A percentile compares a stretch with the other conserved stretches of the same genome.
phyloP scores from a whole-genome alignment of 768 basidiomycete genomes.

The Glaciozyma antarctica region DNA sequence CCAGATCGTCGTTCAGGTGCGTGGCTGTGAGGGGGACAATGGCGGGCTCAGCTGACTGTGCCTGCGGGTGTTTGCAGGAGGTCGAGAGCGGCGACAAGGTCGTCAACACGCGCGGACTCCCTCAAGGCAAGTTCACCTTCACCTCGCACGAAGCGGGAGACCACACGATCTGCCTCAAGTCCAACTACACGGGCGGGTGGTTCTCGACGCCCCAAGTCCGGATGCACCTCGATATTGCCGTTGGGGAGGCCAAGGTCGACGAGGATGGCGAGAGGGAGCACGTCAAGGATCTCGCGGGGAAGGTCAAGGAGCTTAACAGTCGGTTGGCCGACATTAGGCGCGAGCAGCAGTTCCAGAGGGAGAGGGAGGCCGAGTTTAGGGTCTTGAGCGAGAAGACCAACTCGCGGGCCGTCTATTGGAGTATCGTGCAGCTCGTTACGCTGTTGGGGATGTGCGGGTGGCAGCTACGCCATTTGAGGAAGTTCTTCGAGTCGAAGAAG shows the following conservation, averaged over 20 bases:
- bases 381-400: constrained; percentile 84
- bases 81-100: constrained; percentile 68
- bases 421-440: constrained; percentile 72
- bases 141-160: constrained; percentile 95
- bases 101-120: constrained; percentile 79
- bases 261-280: constrained; percentile 77
- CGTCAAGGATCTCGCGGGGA: constrained; percentile 62
- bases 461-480: constrained; percentile 87
- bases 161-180: constrained; percentile 91
- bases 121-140: constrained; percentile 89
- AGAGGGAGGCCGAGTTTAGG: constrained; percentile 82
- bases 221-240: constrained; percentile 85
- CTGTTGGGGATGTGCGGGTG: constrained; percentile 76
- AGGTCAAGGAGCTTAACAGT: constrained; percentile 78
- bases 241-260: constrained; percentile 78
- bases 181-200: constrained; percentile 60
- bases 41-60: not conserved
- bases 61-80: constrained; percentile 51
- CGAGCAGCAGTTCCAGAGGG: constrained; percentile 96
- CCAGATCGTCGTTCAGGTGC: constrained; percentile 77
- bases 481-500: constrained; percentile 40
- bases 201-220: constrained; percentile 62
- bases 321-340: constrained; percentile 85
- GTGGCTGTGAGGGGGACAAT: constrained; percentile 34
- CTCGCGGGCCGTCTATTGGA: constrained; percentile 90